phyloP scores from a whole-genome alignment of 331 rosid genomes.

The Spiraea crenata region DNA sequence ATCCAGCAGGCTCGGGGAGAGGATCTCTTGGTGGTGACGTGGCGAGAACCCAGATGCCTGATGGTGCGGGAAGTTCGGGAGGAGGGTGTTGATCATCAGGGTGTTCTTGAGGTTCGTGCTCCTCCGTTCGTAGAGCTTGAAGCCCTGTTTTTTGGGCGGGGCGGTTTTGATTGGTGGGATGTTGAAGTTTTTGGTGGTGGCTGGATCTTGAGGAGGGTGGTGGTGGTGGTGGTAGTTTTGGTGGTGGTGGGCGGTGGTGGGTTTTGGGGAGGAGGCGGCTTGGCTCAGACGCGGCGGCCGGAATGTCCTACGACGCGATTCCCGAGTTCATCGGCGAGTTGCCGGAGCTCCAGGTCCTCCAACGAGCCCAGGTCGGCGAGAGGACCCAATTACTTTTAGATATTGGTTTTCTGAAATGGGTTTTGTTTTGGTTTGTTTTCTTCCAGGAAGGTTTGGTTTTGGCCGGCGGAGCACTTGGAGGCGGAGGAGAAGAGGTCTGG shows the following conservation, averaged over 20 bases:
- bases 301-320: no score
- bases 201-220: slow-evolving; percentile 25
- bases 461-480: no score
- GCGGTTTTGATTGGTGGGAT: slow-evolving; percentile 73
- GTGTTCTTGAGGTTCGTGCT: slow-evolving; percentile 64
- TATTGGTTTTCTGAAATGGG: no score
- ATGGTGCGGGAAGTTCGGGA: slow-evolving; percentile 57
- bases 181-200: slow-evolving; percentile 42
- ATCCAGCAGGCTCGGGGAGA: slow-evolving; percentile 79
- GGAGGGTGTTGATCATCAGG: slow-evolving; percentile 78
- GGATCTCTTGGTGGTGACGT: slow-evolving; percentile 57
- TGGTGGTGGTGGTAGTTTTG: background rate
- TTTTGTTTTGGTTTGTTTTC: no score
- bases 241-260: slow-evolving; percentile 26
- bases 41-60: slow-evolving; percentile 61
- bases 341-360: no score
- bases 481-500: no score
- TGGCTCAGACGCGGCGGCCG: no score
- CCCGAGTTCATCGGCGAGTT: no score
- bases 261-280: slow-evolving; percentile 3
- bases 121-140: slow-evolving; percentile 89
- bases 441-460: no score
- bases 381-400: no score
- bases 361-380: no score
- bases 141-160: slow-evolving; percentile 66